phyloP scores from a whole-genome alignment of 2,329 filamentous ascomycete species.

The Fusarium decemcellulare region DNA sequence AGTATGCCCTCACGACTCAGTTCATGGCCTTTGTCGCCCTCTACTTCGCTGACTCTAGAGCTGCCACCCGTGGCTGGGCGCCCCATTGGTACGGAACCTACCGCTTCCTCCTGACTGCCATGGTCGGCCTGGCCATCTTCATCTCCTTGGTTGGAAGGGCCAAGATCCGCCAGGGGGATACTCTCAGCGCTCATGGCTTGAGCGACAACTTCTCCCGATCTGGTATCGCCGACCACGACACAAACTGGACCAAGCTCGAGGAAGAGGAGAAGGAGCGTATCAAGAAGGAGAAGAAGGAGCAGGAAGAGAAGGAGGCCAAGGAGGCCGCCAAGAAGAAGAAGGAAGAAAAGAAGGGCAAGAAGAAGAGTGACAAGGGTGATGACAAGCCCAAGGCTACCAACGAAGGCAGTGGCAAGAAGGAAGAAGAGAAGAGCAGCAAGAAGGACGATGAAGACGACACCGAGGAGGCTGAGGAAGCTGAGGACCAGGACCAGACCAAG shows the following conservation, averaged over 20 bases:
- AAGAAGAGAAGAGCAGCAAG: conserved; percentile 43
- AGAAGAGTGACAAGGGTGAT: conserved; percentile 44
- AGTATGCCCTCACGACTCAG: conserved; percentile 88
- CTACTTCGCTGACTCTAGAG: conserved; percentile 87
- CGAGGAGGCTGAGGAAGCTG: conserved; percentile 12
- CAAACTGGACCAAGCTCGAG: conserved; percentile 64
- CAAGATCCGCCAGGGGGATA: conserved; percentile 69
- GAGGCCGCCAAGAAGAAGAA: conserved; percentile 51
- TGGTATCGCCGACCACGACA: conserved; percentile 53
- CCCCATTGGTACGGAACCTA: conserved; percentile 91
- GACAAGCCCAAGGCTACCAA: conserved; percentile 16
- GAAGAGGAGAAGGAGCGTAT: conserved; percentile 56
- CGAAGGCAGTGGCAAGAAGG: conserved; percentile 23
- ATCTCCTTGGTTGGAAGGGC: conserved; percentile 86
- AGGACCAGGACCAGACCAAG: conserved; percentile 27
- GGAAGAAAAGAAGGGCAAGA: conserved; percentile 51
- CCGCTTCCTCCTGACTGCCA: conserved; percentile 91
- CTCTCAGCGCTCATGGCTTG: conserved; percentile 53
- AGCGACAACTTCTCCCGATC: conserved; percentile 54
- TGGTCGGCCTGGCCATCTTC: conserved; percentile 87
- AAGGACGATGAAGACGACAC: conserved; percentile 39
- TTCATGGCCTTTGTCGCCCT: conserved; percentile 88
- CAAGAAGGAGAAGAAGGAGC: conserved; percentile 56
- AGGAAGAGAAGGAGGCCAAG: conserved; percentile 55
- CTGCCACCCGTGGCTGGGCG: conserved; percentile 81